These are phyloP conservation scores for Tetrapisispora namnaoensis DNA, from an alignment of 805 yeast genomes.

Conservation along the genomic window DNA sequence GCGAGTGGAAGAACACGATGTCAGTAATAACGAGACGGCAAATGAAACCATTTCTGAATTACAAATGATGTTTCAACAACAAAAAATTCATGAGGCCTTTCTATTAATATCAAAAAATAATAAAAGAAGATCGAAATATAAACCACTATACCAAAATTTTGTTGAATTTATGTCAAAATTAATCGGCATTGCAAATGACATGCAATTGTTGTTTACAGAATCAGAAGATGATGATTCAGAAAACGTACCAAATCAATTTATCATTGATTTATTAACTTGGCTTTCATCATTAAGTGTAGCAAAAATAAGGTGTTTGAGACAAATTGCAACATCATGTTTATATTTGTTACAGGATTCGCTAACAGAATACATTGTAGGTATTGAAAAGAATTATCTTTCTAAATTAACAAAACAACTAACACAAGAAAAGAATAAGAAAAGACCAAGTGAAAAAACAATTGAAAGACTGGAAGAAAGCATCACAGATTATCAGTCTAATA, in stretches of 20 bases:
- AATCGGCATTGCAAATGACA: constrained; percentile 46
- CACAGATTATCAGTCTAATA: constrained; percentile 37
- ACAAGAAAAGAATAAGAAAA: constrained; percentile 31
- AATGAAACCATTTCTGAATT: constrained; percentile 65
- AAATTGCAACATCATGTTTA: constrained; percentile 50
- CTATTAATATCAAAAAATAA: constrained; percentile 42
- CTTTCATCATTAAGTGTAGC: constrained; percentile 61
- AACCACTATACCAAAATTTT: constrained; percentile 43
- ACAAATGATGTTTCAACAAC: constrained; percentile 50
- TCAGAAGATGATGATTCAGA: constrained; percentile 15
- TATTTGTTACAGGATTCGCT: constrained; percentile 52
- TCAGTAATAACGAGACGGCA: constrained; percentile 58
- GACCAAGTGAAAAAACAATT: constrained; percentile 34
- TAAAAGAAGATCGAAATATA: constrained; percentile 33
- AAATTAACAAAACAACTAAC: constrained; percentile 32
- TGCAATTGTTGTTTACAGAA: constrained; percentile 44
- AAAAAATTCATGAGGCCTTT: constrained; percentile 61
- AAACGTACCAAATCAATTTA: constrained; percentile 11
- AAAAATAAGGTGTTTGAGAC: constrained; percentile 60
- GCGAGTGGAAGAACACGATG: constrained; percentile 65
- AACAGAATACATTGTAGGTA: constrained; percentile 38
- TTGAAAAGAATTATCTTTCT: constrained; percentile 30
- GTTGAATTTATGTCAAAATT: constrained; percentile 46
- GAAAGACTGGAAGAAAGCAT: constrained; percentile 38
- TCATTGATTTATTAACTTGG: constrained; percentile 61